phyloP scores from a whole-genome alignment of 164 flowering plant species.

The Piper longum region DNA sequence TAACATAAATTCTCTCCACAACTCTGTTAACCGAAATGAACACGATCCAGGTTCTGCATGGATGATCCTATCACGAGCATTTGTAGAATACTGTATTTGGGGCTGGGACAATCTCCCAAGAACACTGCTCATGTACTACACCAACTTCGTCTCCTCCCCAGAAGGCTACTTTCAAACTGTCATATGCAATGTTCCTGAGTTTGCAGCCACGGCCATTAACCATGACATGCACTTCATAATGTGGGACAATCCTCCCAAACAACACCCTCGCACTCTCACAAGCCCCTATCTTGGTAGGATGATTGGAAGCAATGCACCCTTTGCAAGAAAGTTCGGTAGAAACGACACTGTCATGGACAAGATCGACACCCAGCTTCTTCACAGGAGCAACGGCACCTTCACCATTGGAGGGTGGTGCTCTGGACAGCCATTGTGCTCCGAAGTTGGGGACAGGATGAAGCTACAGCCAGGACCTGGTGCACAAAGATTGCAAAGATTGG shows the following conservation, averaged over 20 bases:
- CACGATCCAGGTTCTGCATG: slow-evolving; percentile 66
- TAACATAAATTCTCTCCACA: not conserved
- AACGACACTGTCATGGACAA: slow-evolving; percentile 40
- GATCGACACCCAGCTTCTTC: slow-evolving; percentile 47
- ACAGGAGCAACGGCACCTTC: slow-evolving; percentile 38
- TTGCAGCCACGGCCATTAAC: slow-evolving; percentile 39
- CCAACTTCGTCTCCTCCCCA: slow-evolving; percentile 77
- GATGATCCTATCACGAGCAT: slow-evolving; percentile 62
- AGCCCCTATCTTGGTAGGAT: slow-evolving; percentile 40
- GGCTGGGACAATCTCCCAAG: slow-evolving; percentile 92
- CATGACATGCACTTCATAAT: slow-evolving; percentile 76
- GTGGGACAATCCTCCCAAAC: slow-evolving; percentile 72
- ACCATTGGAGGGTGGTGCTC: slow-evolving; percentile 88
- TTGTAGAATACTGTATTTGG: slow-evolving; percentile 62
- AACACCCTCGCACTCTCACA: slow-evolving; percentile 60
- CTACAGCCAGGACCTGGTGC: slow-evolving; percentile 62
- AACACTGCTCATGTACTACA: slow-evolving; percentile 73
- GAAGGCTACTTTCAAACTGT: slow-evolving; percentile 86
- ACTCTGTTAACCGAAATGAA: not conserved
- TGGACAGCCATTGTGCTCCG: slow-evolving; percentile 40
- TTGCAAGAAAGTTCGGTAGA: slow-evolving; percentile 57
- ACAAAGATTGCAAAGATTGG: slow-evolving; percentile 30
- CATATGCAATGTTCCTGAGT: slow-evolving; percentile 64
- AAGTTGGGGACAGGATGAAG: slow-evolving; percentile 32
- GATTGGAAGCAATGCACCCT: slow-evolving; percentile 57